phyloP scores from a whole-genome alignment of 345 rosid genomes.

The Hibiscus trionum region DNA sequence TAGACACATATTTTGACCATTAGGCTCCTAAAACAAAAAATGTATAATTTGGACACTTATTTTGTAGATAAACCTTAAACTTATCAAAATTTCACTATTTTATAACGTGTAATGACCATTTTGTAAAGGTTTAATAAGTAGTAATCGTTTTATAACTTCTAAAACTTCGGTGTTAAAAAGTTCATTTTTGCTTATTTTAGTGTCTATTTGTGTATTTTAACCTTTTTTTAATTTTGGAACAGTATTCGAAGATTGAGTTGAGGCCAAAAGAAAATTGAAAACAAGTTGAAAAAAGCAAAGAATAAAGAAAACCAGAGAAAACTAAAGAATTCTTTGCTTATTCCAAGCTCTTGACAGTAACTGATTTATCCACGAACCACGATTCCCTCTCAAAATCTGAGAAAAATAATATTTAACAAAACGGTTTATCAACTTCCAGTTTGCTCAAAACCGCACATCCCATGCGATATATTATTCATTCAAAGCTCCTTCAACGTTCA shows the following conservation, averaged over 20 bases:
- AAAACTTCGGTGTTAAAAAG: too few species aligned
- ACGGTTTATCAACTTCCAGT: conserved; percentile 12
- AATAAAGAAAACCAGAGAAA: not conserved
- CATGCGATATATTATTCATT: not conserved
- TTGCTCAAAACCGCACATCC: not conserved
- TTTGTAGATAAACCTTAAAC: too few species aligned
- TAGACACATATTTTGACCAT: too few species aligned
- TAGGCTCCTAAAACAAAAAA: too few species aligned
- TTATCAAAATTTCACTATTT: too few species aligned
- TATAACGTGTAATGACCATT: too few species aligned
- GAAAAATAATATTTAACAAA: not conserved
- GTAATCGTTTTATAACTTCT: too few species aligned
- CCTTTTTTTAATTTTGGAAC: not conserved
- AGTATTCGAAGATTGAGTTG: not conserved
- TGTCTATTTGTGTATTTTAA: too few species aligned
- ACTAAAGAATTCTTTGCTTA: conserved; percentile 5
- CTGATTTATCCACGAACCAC: conserved; percentile 10
- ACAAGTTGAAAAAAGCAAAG: not conserved
- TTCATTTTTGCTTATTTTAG: too few species aligned
- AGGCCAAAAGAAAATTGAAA: not conserved
- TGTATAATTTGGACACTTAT: too few species aligned
- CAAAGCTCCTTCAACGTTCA: conserved; percentile 1
- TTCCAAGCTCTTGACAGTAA: not conserved
- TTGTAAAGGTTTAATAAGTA: too few species aligned
- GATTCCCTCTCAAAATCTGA: conserved; percentile 4